Evolutionary conservation across 2,329 filamentous ascomycete species (phyloP).

Genomic region (Colletotrichum brevisporum): DNA sequence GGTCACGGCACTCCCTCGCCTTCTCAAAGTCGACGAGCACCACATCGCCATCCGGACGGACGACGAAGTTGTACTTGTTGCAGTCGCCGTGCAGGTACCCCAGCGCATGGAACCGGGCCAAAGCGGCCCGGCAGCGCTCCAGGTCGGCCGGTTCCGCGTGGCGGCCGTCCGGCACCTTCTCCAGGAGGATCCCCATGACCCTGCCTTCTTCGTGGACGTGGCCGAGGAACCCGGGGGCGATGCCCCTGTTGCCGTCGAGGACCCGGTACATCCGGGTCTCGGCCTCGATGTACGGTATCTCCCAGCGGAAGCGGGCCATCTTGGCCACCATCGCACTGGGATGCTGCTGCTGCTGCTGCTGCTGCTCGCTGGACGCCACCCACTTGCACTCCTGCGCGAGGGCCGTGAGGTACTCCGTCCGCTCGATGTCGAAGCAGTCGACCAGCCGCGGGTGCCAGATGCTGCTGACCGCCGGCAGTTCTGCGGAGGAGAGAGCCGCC

Average conservation of each 20-base stretch:
- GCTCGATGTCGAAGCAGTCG: slow-evolving; percentile 47
- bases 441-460: slow-evolving; percentile 46
- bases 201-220: slow-evolving; percentile 53
- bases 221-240: slow-evolving; percentile 53
- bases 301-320: slow-evolving; percentile 52
- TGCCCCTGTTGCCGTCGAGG: slow-evolving; percentile 46
- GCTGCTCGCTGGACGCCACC: slow-evolving; percentile 41
- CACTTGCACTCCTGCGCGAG: slow-evolving; percentile 16
- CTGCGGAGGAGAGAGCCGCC: no score
- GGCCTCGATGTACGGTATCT: slow-evolving; percentile 50
- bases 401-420: slow-evolving; percentile 45
- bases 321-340: slow-evolving; percentile 49
- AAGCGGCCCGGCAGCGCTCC: slow-evolving; percentile 45
- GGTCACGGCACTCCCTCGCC: no score
- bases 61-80: slow-evolving; percentile 56
- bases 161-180: slow-evolving; percentile 49
- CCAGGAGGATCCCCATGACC: slow-evolving; percentile 52
- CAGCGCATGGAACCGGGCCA: slow-evolving; percentile 47
- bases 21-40: no score
- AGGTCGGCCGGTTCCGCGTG: slow-evolving; percentile 48
- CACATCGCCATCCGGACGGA: slow-evolving; percentile 23
- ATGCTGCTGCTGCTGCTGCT: no score
- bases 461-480: slow-evolving; percentile 38
- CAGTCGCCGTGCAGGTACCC: slow-evolving; percentile 53
- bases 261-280: slow-evolving; percentile 49